Base-by-base conservation (phyloP, 805 yeast species). In the Candida morakotiae region DNA sequence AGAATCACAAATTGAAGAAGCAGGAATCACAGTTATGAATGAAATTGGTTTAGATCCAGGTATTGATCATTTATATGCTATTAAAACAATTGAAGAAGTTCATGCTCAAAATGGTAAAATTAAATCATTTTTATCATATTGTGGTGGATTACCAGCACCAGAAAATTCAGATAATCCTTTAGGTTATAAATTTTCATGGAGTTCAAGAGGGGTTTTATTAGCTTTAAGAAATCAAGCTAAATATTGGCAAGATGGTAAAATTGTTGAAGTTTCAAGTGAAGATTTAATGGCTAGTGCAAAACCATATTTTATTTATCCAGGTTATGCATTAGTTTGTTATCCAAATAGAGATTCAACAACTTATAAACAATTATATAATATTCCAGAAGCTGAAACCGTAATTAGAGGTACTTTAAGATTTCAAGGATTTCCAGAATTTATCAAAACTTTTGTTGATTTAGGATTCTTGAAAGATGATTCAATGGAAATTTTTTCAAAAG, bases 1-100 rank as follows among this genome's bases (percentile, higher is more conserved):
- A 52, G 96, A 88, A 72, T 79, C 81, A 39, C 82, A 84, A 64
- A 84, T 88, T 67, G 80, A 84, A 62, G 83, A 83, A 54, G 98
- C 98, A 25, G 98, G 98, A 42, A 89, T 93, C 55, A 80, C 91
- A 37, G 98, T 93, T 30, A 87, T 93, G 95, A 93, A 93, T 71
- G 98, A 93, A 73, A 93, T 93, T 51, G 98, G 98, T 55, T 77
- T 93, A 62, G 98, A 93, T 64, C 98, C 98, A 47, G 98, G 98
- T 77, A 76, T 93, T 52, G 98, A 93, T 67, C 98, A 93, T 69
- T 78, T 93, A 66, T 93, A 93, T 62, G 98, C 98, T 35, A 95
- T 93, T 62, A 93, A 93, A 78, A 87, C 98, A 52, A 87, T 93
- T 60, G 95, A 87, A 58, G 98, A 93, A 70, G 97, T 93, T 42